Base-by-base conservation (phyloP, 768 basidiomycete genomes). In the Tulasnella sp. region DNA sequence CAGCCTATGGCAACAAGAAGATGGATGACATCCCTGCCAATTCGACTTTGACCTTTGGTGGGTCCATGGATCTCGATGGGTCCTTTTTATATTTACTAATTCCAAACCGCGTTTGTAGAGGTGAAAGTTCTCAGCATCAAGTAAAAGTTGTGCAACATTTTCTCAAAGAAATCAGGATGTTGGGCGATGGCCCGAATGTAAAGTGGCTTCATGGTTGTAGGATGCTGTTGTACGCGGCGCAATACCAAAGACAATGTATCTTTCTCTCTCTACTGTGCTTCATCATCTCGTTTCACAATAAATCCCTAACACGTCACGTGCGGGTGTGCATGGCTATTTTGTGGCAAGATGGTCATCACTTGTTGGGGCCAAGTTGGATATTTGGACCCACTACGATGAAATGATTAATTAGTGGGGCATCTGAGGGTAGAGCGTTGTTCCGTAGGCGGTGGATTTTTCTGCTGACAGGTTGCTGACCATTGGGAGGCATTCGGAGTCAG, bases 11-110 rank as follows among this genome's bases (percentile, higher is more conserved):
- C 39, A 83, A 81, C 77, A 85, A 84, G 80, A 82, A 82, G 77
- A 80, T 83, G 69, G 79, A 80, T 39, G 83, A 81, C 36, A 84
- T 84, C 67, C 84, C 84, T 17, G 79, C 82, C 67, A 82, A 83
- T 81, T 83, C 84, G 29, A 84, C 83, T 40, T 80, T 85, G 69
- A 79, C 80, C 76, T 84, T 85, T 78, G 84, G 77, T 78, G 64
- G 7, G 76, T 72, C 15, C 36, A 8, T 75, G 7, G 3, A 37
- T 19, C 12, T 29, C 37, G 9, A 6, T 25, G 11, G 22, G 14
- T 15, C 67, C n/a, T 58, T n/a, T 15, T 40, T 11, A 40, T 9
- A 6, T 69, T 6, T 5, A n/a, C 38, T n/a, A 37, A 39, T 34
- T 14, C 40, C 69, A 22, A 25, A 22, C 31, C n/a, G 15, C 5